phyloP scores from a whole-genome alignment of 352 stramenopile species.

The Hyphochytrium catenoides region DNA sequence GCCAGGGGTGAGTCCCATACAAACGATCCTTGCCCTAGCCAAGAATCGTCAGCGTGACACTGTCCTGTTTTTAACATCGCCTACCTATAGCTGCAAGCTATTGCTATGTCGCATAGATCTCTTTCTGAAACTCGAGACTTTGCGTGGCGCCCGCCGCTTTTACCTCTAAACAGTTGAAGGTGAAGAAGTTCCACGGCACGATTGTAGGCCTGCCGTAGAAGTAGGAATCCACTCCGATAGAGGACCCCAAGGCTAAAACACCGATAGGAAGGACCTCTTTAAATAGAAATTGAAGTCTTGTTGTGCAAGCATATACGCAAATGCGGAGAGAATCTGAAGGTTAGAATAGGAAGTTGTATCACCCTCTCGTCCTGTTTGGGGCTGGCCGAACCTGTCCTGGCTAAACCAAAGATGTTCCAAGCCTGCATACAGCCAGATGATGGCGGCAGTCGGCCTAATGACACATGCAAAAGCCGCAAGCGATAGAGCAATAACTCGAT shows the following conservation, averaged over 20 bases:
- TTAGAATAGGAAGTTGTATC: constrained; percentile 16
- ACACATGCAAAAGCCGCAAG: constrained; percentile 40
- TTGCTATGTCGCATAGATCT: not conserved
- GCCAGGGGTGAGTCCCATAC: constrained; percentile 46
- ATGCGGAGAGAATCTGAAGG: constrained; percentile 8
- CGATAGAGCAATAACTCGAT: constrained; percentile 12
- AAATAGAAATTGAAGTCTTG: not conserved
- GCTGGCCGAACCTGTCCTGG: too few species aligned
- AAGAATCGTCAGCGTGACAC: not conserved
- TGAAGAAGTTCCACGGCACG: constrained; percentile 56
- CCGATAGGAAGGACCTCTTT: constrained; percentile 28
- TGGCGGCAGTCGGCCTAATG: constrained; percentile 43
- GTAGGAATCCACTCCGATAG: constrained; percentile 41
- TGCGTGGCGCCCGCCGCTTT: constrained; percentile 4
- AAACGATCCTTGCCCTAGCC: constrained; percentile 39
- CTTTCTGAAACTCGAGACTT: too few species aligned
- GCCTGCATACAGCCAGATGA: constrained; percentile 45
- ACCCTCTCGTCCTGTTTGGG: constrained; percentile 22
- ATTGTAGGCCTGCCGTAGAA: constrained; percentile 56
- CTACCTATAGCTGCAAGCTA: not conserved
- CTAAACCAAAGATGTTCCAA: constrained; percentile 1
- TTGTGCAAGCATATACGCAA: not conserved
- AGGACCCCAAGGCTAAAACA: constrained; percentile 16
- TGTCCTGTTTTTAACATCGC: not conserved
- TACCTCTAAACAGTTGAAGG: constrained; percentile 59